These are phyloP conservation scores for Protostelium mycophagum DNA, from an alignment of 78 protist species.

Conservation along the genomic window DNA sequence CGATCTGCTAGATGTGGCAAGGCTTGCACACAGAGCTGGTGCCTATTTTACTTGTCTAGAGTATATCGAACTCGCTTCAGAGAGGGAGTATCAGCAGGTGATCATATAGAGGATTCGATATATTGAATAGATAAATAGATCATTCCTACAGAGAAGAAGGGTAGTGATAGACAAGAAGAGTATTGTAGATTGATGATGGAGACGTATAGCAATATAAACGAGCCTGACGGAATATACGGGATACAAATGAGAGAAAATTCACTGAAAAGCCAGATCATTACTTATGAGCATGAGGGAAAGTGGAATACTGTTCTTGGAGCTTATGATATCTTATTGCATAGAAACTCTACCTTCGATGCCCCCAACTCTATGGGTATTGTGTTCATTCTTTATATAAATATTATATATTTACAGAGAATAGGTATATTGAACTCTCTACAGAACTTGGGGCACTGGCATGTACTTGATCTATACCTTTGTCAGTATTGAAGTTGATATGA, in stretches of 20 bases:
- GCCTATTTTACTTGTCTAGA: not conserved
- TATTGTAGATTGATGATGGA: not conserved
- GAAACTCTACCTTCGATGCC: too few relatives aligned
- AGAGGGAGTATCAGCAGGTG: not conserved
- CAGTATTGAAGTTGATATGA: not conserved
- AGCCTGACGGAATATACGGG: not conserved
- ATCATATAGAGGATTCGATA: too few relatives aligned
- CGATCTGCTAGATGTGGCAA: not conserved
- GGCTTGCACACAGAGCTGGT: not conserved
- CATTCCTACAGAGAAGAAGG: not conserved
- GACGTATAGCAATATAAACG: not conserved
- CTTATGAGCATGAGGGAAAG: not conserved
- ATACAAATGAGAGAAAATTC: not conserved
- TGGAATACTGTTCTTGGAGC: not conserved
- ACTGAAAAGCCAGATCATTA: not conserved
- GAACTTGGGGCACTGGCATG: not conserved
- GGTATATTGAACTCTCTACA: not conserved
- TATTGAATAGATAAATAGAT: not conserved
- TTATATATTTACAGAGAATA: too few relatives aligned
- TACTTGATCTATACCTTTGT: not conserved
- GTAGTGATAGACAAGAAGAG: not conserved
- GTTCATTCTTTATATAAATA: too few relatives aligned
- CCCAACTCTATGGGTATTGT: too few relatives aligned
- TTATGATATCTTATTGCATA: not conserved
- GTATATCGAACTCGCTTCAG: not conserved